Percentiles rank a stretch among this genome's conserved stretches.
These are phyloP conservation scores for Rubroshorea leprosula DNA, from an alignment of 345 rosid species.

Conservation along the genomic window DNA sequence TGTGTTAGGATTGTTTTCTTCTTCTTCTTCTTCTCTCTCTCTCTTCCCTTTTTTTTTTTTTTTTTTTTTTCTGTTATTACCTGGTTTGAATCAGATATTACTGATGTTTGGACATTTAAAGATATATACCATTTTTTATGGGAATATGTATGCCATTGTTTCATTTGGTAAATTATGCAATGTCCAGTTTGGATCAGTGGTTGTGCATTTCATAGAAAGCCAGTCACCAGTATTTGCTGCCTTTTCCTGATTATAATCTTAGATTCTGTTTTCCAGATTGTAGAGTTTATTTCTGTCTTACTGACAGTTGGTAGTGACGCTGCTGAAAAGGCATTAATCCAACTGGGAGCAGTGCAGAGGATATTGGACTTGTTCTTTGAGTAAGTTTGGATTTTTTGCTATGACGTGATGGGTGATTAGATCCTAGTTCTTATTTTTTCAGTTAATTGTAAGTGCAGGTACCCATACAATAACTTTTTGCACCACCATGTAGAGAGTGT, in stretches of 20 bases:
- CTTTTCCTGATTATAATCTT: conserved; percentile 5
- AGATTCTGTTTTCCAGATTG: conserved; percentile 50
- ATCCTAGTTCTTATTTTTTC: conserved; percentile 20
- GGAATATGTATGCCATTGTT: background rate
- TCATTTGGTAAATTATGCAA: background rate
- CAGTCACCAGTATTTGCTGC: background rate
- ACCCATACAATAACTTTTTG: conserved; percentile 84
- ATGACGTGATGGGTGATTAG: background rate
- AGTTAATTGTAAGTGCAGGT: conserved; percentile 48
- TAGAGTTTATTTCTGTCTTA: conserved; percentile 84
- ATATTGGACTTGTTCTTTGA: conserved; percentile 76
- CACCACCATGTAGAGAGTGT: conserved; percentile 85
- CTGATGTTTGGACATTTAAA: conserved; percentile 15
- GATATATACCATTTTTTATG: too few relatives aligned
- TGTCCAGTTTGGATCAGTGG: background rate
- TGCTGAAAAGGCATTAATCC: conserved; percentile 80
- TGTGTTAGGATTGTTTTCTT: conserved; percentile 1
- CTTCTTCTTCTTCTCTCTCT: too few relatives aligned
- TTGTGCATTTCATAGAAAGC: background rate
- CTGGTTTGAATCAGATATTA: conserved; percentile 3
- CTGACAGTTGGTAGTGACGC: conserved; percentile 74
- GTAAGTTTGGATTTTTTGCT: conserved; percentile 43
- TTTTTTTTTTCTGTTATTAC: conserved; percentile 5
- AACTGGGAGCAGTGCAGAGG: conserved; percentile 58
- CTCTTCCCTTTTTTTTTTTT: too few relatives aligned